phyloP scores from a whole-genome alignment of 2,329 filamentous ascomycete genomes.

The Nemania sp. region DNA sequence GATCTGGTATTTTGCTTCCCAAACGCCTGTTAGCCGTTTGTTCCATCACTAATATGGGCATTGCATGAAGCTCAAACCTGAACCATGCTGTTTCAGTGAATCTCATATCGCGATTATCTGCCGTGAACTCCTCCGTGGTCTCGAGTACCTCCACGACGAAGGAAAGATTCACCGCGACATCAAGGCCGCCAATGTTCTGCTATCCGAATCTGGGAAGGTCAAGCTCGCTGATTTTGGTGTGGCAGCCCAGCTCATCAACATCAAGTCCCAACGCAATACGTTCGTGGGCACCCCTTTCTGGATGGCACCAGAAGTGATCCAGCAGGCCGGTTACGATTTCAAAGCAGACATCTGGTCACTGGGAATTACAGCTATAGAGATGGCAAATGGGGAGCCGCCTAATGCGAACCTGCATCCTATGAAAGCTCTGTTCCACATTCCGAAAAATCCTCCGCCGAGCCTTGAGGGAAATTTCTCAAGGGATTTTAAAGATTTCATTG shows the following conservation, averaged over 20 bases:
- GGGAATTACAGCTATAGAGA: slow-evolving; percentile 88
- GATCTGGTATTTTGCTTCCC: slow-evolving; percentile 68
- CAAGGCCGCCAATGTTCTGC: slow-evolving; percentile 93
- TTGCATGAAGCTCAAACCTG: slow-evolving; percentile 75
- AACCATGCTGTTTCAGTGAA: slow-evolving; percentile 73
- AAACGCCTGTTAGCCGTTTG: not conserved
- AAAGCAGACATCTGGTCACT: slow-evolving; percentile 94
- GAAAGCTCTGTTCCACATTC: slow-evolving; percentile 91
- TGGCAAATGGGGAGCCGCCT: slow-evolving; percentile 87
- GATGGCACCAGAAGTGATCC: slow-evolving; percentile 96
- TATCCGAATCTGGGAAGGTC: slow-evolving; percentile 87
- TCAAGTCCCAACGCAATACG: slow-evolving; percentile 95
- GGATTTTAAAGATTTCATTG: slow-evolving; percentile 93
- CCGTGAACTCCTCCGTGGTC: slow-evolving; percentile 82
- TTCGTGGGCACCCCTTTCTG: slow-evolving; percentile 97
- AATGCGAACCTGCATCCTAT: slow-evolving; percentile 85
- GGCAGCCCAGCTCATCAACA: slow-evolving; percentile 92
- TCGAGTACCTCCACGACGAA: slow-evolving; percentile 91
- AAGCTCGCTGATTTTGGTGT: slow-evolving; percentile 98
- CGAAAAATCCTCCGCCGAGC: slow-evolving; percentile 81
- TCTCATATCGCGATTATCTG: slow-evolving; percentile 92
- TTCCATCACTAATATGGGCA: slow-evolving; percentile 37
- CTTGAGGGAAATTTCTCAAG: slow-evolving; percentile 85
- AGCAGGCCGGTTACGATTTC: slow-evolving; percentile 81
- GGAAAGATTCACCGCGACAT: slow-evolving; percentile 97